Conservation (phyloP, 1,139 yeast genomes). For the Candida smagusa region DNA sequence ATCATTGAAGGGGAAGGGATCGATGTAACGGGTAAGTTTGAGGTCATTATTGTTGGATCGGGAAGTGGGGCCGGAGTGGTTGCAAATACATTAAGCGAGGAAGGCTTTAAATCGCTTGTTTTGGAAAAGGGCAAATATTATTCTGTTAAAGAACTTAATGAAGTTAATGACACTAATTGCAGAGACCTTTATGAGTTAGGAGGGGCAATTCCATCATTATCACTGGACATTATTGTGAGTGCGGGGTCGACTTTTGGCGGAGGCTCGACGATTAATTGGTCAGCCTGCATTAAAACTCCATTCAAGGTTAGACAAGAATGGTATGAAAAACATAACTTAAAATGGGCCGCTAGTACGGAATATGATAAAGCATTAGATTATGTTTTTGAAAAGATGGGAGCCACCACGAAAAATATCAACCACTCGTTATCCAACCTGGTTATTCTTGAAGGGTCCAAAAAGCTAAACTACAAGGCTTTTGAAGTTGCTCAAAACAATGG, state of each 20-base stretch:
- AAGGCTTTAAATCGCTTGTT: conserved; percentile 46
- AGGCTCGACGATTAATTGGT: conserved; percentile 62
- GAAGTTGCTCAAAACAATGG: conserved; percentile 52
- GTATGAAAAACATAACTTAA: conserved; percentile 47
- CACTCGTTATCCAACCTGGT: conserved; percentile 49
- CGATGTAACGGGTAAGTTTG: conserved; percentile 32
- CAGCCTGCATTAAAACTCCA: conserved; percentile 53
- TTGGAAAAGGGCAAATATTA: conserved; percentile 53
- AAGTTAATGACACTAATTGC: conserved; percentile 40
- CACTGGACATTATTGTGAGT: conserved; percentile 38
- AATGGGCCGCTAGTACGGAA: conserved; percentile 43
- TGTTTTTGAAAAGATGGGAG: conserved; percentile 54
- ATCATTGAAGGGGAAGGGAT: conserved; percentile 27
- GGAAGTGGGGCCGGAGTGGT: conserved; percentile 61
- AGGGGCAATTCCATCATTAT: conserved; percentile 32
- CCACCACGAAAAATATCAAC: conserved; percentile 35
- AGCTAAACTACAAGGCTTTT: conserved; percentile 43
- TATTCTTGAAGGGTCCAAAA: conserved; percentile 43
- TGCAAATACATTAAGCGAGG: conserved; percentile 46
- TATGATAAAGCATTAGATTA: conserved; percentile 48
- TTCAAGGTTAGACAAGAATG: conserved; percentile 54
- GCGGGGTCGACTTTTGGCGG: conserved; percentile 64
- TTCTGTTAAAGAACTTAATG: conserved; percentile 30
- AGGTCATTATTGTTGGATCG: conserved; percentile 52
- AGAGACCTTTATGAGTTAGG: conserved; percentile 37